Percentiles rank a stretch among this genome's conserved stretches.
Conservation (phyloP, 2,329 filamentous ascomycete genomes). For the Didymellaceae sp. region DNA sequence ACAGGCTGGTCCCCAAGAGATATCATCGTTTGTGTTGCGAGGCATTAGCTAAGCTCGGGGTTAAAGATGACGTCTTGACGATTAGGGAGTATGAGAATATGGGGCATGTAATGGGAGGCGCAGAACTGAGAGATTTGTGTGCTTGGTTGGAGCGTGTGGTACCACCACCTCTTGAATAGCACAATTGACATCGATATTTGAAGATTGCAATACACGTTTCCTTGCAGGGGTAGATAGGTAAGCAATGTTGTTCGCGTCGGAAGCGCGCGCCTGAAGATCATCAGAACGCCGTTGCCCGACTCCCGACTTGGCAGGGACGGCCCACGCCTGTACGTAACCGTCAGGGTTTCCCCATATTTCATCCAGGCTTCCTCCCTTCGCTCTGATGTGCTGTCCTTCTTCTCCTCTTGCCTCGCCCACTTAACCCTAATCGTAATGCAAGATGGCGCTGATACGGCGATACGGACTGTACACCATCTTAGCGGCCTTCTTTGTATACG, state of each 20-base stretch:
- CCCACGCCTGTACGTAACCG: background rate
- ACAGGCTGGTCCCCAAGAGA: slow-evolving; percentile 56
- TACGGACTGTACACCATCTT: slow-evolving; percentile 46
- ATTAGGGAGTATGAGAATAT: slow-evolving; percentile 58
- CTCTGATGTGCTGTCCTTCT: slow-evolving; percentile 5
- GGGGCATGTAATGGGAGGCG: slow-evolving; percentile 53
- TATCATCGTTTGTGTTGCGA: slow-evolving; percentile 53
- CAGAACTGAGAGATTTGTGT: slow-evolving; percentile 56
- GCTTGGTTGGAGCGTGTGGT: slow-evolving; percentile 52
- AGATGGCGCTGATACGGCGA: slow-evolving; percentile 50
- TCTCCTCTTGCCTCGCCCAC: slow-evolving; percentile 13
- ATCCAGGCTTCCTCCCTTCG: slow-evolving; percentile 6
- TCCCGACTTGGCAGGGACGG: slow-evolving; percentile 16
- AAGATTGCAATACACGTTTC: too few relatives aligned
- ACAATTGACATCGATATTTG: background rate
- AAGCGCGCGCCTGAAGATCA: slow-evolving; percentile 10
- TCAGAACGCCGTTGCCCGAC: slow-evolving; percentile 7
- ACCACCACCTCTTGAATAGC: slow-evolving; percentile 44
- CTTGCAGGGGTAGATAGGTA: too few relatives aligned
- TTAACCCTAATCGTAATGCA: slow-evolving; percentile 22
- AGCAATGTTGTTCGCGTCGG: too few relatives aligned
- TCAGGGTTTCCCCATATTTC: slow-evolving; percentile 3
- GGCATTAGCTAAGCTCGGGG: slow-evolving; percentile 49
- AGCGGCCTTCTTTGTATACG: slow-evolving; percentile 44
- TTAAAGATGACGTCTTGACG: slow-evolving; percentile 48